Evolutionary conservation across 1,284 basidiomycete genomes (phyloP).

Genomic region (Rhodotorula glutinis): DNA sequence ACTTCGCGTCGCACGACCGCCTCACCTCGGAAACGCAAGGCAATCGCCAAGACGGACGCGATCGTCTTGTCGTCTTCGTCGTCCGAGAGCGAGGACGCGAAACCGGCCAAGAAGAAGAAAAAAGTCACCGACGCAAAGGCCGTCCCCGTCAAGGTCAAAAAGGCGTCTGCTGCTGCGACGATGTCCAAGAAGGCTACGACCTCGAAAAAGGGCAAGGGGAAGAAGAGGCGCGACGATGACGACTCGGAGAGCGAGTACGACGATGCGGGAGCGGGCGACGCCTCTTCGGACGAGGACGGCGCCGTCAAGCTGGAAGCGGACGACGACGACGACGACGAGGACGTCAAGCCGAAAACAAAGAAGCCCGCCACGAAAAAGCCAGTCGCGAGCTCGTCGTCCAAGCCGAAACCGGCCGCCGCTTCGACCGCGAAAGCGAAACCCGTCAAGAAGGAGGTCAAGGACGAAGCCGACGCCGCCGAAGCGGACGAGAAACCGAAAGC

Average conservation of each 20-base stretch:
- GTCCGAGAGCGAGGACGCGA: constrained; percentile 4
- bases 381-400: constrained; percentile 14
- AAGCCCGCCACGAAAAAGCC: constrained; percentile 20
- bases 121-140: background rate
- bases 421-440: constrained; percentile 8
- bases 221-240: constrained; percentile 3
- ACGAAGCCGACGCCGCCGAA: constrained; percentile 25
- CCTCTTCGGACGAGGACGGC: constrained; percentile 26
- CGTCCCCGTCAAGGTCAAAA: background rate
- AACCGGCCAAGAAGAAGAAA: constrained; percentile 12
- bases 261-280: constrained; percentile 38
- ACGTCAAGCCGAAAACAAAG: constrained; percentile 31
- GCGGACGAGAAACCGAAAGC: constrained; percentile 33
- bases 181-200: background rate
- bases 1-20: background rate
- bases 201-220: background rate
- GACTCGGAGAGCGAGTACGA: background rate
- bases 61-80: background rate
- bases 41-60: background rate
- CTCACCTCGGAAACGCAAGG: constrained; percentile 12
- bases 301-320: background rate
- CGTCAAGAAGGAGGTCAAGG: constrained; percentile 13
- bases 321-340: constrained; percentile 31
- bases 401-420: constrained; percentile 42
- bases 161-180: background rate